Conservation (phyloP, 1,284 basidiomycete genomes). For the Pascua sp. region DNA sequence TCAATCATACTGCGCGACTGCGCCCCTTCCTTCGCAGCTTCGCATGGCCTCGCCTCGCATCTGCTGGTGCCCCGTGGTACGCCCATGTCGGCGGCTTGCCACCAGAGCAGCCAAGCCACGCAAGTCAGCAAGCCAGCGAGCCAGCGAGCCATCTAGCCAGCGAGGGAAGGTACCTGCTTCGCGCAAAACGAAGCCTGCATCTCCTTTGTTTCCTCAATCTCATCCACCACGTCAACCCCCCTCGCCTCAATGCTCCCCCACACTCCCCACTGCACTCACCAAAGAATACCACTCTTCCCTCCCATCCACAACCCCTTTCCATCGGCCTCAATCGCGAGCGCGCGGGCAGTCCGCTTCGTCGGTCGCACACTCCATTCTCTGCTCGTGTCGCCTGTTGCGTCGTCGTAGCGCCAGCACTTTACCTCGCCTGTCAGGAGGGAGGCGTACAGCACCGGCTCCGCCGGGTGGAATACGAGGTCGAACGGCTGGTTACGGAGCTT, state of each 20-base stretch:
- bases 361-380: constrained; percentile 43
- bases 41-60: too few relatives aligned
- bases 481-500: constrained; percentile 63
- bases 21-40: too few relatives aligned
- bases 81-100: too few relatives aligned
- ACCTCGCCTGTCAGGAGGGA: constrained; percentile 78
- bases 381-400: constrained; percentile 54
- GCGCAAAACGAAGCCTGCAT: too few relatives aligned
- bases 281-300: constrained; percentile 76
- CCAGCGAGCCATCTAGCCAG: too few relatives aligned
- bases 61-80: too few relatives aligned
- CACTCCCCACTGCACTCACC: constrained; percentile 56
- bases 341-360: constrained; percentile 65
- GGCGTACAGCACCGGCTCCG: constrained; percentile 64
- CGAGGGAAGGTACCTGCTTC: too few relatives aligned
- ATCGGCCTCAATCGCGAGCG: constrained; percentile 62
- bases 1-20: too few relatives aligned
- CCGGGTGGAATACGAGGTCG: constrained; percentile 82
- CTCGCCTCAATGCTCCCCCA: background rate
- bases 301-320: constrained; percentile 69
- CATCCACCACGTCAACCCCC: background rate
- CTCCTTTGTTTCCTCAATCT: background rate
- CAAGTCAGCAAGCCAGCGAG: too few relatives aligned
- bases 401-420: constrained; percentile 67
- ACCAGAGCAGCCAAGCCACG: too few relatives aligned